A percentile compares a stretch with the other conserved stretches of the same genome.
Evolutionary conservation across 2,329 filamentous ascomycete genomes (phyloP).

Genomic region (Pseudogymnoascus sp.): DNA sequence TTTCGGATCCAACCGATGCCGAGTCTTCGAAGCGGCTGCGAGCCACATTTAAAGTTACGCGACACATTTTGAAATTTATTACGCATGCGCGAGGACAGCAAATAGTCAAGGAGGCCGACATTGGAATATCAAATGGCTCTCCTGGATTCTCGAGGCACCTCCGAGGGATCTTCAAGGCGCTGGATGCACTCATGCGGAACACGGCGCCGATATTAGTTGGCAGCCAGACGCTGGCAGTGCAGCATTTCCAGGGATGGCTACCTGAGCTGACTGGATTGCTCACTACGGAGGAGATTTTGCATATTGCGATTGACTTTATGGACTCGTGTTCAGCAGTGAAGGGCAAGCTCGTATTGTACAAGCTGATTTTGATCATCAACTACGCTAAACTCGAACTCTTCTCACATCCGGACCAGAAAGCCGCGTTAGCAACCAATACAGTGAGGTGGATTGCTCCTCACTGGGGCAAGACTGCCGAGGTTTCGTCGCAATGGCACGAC

Average conservation of each 20-base stretch:
- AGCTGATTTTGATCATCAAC: conserved; percentile 86
- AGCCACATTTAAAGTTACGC: conserved; percentile 89
- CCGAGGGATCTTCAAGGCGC: conserved; percentile 77
- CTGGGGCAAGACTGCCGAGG: conserved; percentile 69
- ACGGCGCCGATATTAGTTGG: conserved; percentile 78
- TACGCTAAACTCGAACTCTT: conserved; percentile 80
- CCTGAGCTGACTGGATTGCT: conserved; percentile 76
- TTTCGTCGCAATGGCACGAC: conserved; percentile 81
- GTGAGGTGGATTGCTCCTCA: conserved; percentile 87
- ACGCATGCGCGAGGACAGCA: conserved; percentile 82
- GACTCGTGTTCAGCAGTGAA: conserved; percentile 82
- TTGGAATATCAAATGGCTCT: conserved; percentile 71
- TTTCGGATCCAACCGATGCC: conserved; percentile 74
- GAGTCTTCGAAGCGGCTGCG: conserved; percentile 77
- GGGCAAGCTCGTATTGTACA: conserved; percentile 86
- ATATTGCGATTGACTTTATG: conserved; percentile 88
- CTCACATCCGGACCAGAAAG: conserved; percentile 64
- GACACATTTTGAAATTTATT: conserved; percentile 90
- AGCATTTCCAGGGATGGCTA: conserved; percentile 97
- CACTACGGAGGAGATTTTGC: conserved; percentile 74
- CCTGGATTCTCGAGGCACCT: conserved; percentile 73
- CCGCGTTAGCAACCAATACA: conserved; percentile 69
- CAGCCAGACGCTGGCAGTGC: conserved; percentile 88
- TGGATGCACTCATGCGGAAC: conserved; percentile 86
- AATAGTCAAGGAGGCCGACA: conserved; percentile 76